Conservation (phyloP, 2,329 filamentous ascomycete genomes). For the Xylaria sp. region DNA sequence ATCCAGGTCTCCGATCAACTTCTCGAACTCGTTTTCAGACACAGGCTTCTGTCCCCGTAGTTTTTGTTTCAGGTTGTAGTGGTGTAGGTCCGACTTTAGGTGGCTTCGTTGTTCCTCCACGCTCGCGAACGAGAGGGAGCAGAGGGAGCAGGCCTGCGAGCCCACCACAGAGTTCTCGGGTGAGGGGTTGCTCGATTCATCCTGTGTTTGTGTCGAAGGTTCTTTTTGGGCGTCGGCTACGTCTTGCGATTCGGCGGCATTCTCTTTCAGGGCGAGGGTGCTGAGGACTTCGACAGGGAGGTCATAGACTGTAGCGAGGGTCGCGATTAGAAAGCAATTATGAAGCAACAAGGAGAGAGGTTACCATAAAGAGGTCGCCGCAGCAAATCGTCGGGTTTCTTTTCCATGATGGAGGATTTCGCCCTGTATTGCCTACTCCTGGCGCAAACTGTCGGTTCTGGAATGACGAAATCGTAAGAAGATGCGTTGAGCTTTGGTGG, state of each 20-base stretch:
- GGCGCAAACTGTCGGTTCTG: too few relatives aligned
- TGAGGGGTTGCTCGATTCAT: conserved; percentile 23
- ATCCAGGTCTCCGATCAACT: conserved; percentile 80
- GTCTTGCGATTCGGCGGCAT: conserved; percentile 39
- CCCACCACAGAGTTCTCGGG: conserved; percentile 55
- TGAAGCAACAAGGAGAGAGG: not conserved
- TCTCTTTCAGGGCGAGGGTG: conserved; percentile 63
- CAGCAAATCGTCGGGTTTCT: conserved; percentile 49
- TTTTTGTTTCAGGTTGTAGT: conserved; percentile 94
- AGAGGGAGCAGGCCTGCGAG: conserved; percentile 80
- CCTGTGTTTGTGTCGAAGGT: conserved; percentile 31
- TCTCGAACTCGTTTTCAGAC: conserved; percentile 82
- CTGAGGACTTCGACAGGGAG: conserved; percentile 74
- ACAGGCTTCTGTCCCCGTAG: conserved; percentile 73
- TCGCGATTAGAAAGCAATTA: not conserved
- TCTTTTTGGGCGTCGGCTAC: conserved; percentile 33
- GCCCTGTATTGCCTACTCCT: not conserved
- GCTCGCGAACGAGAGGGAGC: conserved; percentile 69
- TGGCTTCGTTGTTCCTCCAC: conserved; percentile 84
- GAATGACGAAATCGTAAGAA: not conserved
- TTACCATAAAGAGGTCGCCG: conserved; percentile 56
- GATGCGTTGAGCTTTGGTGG: not conserved
- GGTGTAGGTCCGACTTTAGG: conserved; percentile 86
- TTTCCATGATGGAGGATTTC: conserved; percentile 37
- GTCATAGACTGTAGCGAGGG: conserved; percentile 68